A percentile compares a stretch with the other conserved stretches of the same genome.
Conservation (phyloP, 164 flowering plant species). For the Kalanchoe fedtschenkoi region DNA sequence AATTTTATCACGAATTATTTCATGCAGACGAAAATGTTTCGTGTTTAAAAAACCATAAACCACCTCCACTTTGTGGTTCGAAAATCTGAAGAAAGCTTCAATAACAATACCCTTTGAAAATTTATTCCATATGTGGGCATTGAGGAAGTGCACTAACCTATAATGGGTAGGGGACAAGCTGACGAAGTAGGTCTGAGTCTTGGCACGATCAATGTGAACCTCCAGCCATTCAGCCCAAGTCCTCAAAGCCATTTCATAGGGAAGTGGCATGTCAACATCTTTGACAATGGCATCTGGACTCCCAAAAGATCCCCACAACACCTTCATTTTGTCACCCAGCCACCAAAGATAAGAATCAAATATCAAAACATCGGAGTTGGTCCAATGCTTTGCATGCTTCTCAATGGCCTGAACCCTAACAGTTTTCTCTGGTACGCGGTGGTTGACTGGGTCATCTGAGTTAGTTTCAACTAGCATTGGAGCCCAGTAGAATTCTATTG, state of each 20-base stretch:
- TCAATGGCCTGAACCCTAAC: slow-evolving; percentile 45
- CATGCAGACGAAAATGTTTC: too few species aligned
- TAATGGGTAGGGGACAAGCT: slow-evolving; percentile 62
- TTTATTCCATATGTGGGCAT: too few species aligned
- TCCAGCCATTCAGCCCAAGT: slow-evolving; percentile 76
- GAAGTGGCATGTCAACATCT: slow-evolving; percentile 32
- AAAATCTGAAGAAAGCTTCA: too few species aligned
- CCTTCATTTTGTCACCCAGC: slow-evolving; percentile 50
- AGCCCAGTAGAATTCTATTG: slow-evolving; percentile 82
- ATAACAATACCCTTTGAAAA: too few species aligned
- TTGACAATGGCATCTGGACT: slow-evolving; percentile 30
- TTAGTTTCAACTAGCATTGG: slow-evolving; percentile 82
- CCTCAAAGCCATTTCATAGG: slow-evolving; percentile 51
- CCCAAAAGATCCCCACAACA: slow-evolving; percentile 64
- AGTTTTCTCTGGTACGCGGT: slow-evolving; percentile 38
- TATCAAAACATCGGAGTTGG: slow-evolving; percentile 57
- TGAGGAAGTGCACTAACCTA: too few species aligned
- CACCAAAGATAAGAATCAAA: slow-evolving; percentile 81
- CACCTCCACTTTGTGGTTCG: too few species aligned
- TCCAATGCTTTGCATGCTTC: slow-evolving; percentile 65
- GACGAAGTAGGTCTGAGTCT: slow-evolving; percentile 42
- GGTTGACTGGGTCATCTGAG: slow-evolving; percentile 56
- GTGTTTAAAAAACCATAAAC: too few species aligned
- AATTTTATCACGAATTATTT: too few species aligned
- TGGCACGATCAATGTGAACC: slow-evolving; percentile 32